Conservation (phyloP, 2,329 filamentous ascomycete species). For the Pseudogymnoascus sp. region DNA sequence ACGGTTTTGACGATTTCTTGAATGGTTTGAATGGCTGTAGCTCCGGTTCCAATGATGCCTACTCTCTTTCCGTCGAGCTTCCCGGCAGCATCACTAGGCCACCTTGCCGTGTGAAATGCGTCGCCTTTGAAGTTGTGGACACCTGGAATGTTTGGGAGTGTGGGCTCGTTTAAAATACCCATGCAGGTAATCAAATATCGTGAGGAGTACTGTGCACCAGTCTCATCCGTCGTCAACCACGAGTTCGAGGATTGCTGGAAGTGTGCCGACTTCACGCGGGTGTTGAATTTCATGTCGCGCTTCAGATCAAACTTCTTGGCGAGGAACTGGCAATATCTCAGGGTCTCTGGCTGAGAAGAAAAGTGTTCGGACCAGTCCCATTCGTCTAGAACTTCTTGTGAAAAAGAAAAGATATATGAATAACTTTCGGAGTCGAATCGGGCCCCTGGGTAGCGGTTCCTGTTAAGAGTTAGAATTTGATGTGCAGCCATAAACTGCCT, state of each 20-base stretch:
- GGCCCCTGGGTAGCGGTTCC: slow-evolving; percentile 36
- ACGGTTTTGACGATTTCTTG: slow-evolving; percentile 30
- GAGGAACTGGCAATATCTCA: slow-evolving; percentile 38
- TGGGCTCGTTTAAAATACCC: slow-evolving; percentile 9
- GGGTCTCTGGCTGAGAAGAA: slow-evolving; percentile 33
- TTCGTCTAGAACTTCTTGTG: slow-evolving; percentile 33
- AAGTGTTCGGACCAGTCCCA: slow-evolving; percentile 38
- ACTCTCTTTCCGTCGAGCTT: slow-evolving; percentile 18
- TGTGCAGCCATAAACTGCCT: neutral
- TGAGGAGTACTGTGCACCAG: slow-evolving; percentile 9
- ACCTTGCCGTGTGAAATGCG: slow-evolving; percentile 10
- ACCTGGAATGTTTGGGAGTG: slow-evolving; percentile 10
- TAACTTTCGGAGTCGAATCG: slow-evolving; percentile 39
- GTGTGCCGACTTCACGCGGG: slow-evolving; percentile 30
- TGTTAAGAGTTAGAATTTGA: neutral
- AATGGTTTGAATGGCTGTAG: slow-evolving; percentile 22
- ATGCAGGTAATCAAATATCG: slow-evolving; percentile 11
- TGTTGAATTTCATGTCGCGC: slow-evolving; percentile 34
- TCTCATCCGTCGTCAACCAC: slow-evolving; percentile 29
- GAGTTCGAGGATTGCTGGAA: slow-evolving; percentile 34
- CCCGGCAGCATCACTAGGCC: slow-evolving; percentile 2
- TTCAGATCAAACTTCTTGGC: slow-evolving; percentile 36
- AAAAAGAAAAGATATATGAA: slow-evolving; percentile 32
- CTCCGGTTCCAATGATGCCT: slow-evolving; percentile 19
- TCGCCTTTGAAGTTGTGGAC: slow-evolving; percentile 11